A percentile compares a stretch with the other conserved stretches of the same genome.
Evolutionary conservation across 306 rosid genomes (phyloP).

Genomic region (Lagenaria siceraria): DNA sequence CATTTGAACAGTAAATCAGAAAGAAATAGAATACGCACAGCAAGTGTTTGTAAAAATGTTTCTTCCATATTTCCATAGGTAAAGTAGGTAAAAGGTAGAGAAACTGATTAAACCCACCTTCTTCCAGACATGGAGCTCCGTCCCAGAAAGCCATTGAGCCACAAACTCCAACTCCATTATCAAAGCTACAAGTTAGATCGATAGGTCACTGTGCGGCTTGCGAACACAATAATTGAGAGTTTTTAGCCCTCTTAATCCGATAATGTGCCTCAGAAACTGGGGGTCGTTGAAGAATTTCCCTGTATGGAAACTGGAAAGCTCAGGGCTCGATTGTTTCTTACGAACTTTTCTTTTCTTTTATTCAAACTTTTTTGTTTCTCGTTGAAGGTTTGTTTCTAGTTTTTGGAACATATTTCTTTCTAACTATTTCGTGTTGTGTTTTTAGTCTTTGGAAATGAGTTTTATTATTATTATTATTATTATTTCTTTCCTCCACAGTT

Average conservation of each 20-base stretch:
- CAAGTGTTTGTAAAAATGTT: slow-evolving; percentile 9
- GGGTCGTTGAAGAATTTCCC: not conserved
- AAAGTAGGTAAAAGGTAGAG: slow-evolving; percentile 16
- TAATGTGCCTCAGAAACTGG: slow-evolving; percentile 2
- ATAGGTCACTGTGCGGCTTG: slow-evolving; percentile 48
- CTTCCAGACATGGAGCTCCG: slow-evolving; percentile 68
- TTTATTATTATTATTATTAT: too few species aligned
- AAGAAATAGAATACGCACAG: slow-evolving; percentile 16
- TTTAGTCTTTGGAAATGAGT: too few species aligned
- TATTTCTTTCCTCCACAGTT: too few species aligned
- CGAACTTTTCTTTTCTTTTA: not conserved
- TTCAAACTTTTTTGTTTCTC: not conserved
- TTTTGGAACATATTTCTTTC: not conserved
- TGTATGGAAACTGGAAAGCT: not conserved
- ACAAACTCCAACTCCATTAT: slow-evolving; percentile 35
- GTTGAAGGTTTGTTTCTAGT: not conserved
- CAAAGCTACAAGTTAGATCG: not conserved
- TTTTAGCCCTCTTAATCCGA: slow-evolving; percentile 2
- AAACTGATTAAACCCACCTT: slow-evolving; percentile 26
- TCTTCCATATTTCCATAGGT: slow-evolving; percentile 7
- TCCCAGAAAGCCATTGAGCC: slow-evolving; percentile 88
- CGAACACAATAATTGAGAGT: slow-evolving; percentile 1
- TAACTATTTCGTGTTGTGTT: too few species aligned
- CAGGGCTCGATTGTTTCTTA: slow-evolving; percentile 1
- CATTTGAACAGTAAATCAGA: slow-evolving; percentile 7